phyloP scores from a whole-genome alignment of 2,329 filamentous ascomycete genomes.

The Botrytis elliptica region DNA sequence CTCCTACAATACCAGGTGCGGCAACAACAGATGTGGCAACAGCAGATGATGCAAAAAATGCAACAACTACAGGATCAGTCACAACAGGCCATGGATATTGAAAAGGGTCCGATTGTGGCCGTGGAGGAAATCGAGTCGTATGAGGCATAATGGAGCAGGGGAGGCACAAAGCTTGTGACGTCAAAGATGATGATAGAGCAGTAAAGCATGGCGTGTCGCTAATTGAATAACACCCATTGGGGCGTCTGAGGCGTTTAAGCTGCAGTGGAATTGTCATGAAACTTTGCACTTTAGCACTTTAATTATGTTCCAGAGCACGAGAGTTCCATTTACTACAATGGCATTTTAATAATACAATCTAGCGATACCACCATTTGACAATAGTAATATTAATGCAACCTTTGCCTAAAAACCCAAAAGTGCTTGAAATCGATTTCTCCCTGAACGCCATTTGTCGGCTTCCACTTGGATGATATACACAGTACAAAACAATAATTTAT shows the following conservation, averaged over 20 bases:
- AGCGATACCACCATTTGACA: conserved; percentile 26
- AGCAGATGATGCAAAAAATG: background rate
- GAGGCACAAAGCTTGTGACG: background rate
- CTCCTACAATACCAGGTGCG: background rate
- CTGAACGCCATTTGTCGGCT: conserved; percentile 28
- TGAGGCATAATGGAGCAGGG: background rate
- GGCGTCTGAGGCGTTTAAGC: background rate
- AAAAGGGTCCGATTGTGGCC: background rate
- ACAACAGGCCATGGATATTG: background rate
- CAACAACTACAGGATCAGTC: background rate
- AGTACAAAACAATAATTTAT: conserved; percentile 22
- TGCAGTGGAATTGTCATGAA: background rate
- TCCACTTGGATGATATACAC: conserved; percentile 30
- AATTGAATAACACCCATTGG: background rate
- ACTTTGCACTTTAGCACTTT: background rate
- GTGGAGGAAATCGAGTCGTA: background rate
- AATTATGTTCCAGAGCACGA: background rate
- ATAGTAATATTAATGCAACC: conserved; percentile 22
- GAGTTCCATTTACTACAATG: conserved; percentile 19
- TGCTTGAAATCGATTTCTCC: conserved; percentile 28
- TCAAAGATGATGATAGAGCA: background rate
- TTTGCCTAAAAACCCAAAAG: conserved; percentile 23
- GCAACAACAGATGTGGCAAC: background rate
- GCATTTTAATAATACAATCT: conserved; percentile 34
- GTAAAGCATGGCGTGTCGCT: background rate